phyloP scores from a whole-genome alignment of 352 stramenopile species.

The Blastocystis sp. region DNA sequence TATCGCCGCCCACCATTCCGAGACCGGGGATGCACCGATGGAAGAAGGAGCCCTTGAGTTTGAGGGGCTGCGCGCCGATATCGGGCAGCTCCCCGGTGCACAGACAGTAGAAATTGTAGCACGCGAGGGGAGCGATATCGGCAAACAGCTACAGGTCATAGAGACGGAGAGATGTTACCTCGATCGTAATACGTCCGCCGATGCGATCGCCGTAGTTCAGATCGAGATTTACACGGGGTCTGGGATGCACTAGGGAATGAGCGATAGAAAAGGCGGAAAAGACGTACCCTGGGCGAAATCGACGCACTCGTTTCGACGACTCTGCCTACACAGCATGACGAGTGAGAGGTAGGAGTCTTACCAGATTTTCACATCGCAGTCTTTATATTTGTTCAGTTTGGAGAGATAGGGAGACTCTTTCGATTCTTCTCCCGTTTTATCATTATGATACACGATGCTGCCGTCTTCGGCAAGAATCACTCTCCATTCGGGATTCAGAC shows the following conservation, averaged over 20 bases:
- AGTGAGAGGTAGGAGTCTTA: background rate
- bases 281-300: constrained; percentile 43
- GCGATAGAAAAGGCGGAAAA: background rate
- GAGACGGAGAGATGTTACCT: background rate
- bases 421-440: constrained; percentile 72
- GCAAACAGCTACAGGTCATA: constrained; percentile 59
- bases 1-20: constrained; percentile 67
- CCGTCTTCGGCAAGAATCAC: constrained; percentile 38
- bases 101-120: constrained; percentile 70
- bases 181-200: constrained; percentile 69
- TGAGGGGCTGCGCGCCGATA: constrained; percentile 42
- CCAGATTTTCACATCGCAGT: constrained; percentile 58
- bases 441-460: constrained; percentile 65
- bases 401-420: constrained; percentile 63
- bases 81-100: constrained; percentile 63
- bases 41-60: constrained; percentile 66
- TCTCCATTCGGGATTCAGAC: constrained; percentile 68
- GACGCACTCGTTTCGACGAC: constrained; percentile 60
- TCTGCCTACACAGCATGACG: background rate
- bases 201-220: constrained; percentile 69
- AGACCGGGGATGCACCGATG: constrained; percentile 12
- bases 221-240: constrained; percentile 68
- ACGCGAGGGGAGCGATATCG: constrained; percentile 56
- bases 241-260: constrained; percentile 62
- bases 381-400: constrained; percentile 63